Base-by-base conservation (phyloP, 139 green algal species). In the Trebouxia sp. region DNA sequence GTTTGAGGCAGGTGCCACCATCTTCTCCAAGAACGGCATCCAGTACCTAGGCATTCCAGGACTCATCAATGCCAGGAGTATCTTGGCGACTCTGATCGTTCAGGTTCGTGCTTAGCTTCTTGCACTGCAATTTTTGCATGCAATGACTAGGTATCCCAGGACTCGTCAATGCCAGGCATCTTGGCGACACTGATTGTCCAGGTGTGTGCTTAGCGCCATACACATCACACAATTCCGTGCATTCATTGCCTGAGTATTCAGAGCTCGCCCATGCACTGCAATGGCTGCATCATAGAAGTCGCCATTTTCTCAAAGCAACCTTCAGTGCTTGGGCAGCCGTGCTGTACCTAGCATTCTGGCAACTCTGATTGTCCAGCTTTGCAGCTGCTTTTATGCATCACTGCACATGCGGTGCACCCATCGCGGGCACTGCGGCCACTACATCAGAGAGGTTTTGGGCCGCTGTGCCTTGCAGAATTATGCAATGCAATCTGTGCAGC, bases 161-260 rank as follows among this genome's bases (percentile, higher is more conserved):
- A 74, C 84, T 96, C 62, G 86, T 96, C 88, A 94, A 96, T 86
- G 92, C 92, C 65, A 85, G 93, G 56, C 92, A 95, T 96, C 50
- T 45, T 96, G n/a, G 89, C 88, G 65, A 96, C 90, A 80, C 83
- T 94, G 11, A 83, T 84, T 69, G 80, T 89, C 15, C 87, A 91
- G 87, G 85, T 86, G n/a, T 4, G 65, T 10, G 26, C 8, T 75
- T 35, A 12, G 12, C 7, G n/a, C 58, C 17, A 5, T 12, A 24
- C 22, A 56, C 7, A 10, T 20, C 7, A 28, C 30, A 42, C 8
- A 38, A 30, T 28, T 65, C 22, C 20, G 9, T 48, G 24, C 66
- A 48, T 76, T 3, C 30, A 28, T 37, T 2, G 66, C 32, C 35
- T 45, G 10, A 12, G 1, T 1, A 14, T 50, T 20, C n/a, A 76